phyloP scores from a whole-genome alignment of 768 basidiomycete genomes.

The Tylopilus sp. region DNA sequence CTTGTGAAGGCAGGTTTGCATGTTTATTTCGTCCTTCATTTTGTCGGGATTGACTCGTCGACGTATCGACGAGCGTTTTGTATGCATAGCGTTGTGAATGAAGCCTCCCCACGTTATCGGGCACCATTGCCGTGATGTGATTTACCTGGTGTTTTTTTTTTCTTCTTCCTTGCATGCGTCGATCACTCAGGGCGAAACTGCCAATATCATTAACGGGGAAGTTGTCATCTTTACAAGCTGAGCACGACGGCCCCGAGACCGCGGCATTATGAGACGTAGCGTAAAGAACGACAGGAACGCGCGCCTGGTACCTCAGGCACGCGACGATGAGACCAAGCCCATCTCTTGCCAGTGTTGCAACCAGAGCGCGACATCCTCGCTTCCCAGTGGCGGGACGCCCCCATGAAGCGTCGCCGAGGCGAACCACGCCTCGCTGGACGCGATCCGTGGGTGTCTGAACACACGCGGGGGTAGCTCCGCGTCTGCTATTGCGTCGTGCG shows the following conservation, averaged over 20 bases:
- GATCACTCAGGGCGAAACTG: not conserved
- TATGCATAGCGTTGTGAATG: too few species aligned
- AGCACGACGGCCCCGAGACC: not conserved
- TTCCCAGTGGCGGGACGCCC: not conserved
- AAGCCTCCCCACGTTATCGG: not conserved
- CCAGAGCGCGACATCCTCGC: constrained; percentile 9
- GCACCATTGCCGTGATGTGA: not conserved
- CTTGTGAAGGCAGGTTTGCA: constrained; percentile 30
- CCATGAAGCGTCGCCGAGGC: constrained; percentile 9
- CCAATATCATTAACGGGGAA: not conserved
- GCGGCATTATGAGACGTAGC: not conserved
- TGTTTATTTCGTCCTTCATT: not conserved
- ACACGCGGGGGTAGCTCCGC: not conserved
- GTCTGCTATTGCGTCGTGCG: not conserved
- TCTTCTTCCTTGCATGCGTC: not conserved
- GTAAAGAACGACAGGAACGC: not conserved
- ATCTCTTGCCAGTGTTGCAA: constrained; percentile 7
- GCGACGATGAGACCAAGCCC: not conserved
- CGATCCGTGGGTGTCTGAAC: not conserved
- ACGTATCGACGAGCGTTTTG: not conserved
- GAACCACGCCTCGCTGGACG: constrained; percentile 6
- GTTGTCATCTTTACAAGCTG: not conserved
- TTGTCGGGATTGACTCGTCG: constrained; percentile 1
- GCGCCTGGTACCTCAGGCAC: not conserved
- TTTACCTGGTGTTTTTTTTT: not conserved